A percentile compares a stretch with the other conserved stretches of the same genome.
Conservation (phyloP, 768 basidiomycete species). For the Phylloporus scabripes region DNA sequence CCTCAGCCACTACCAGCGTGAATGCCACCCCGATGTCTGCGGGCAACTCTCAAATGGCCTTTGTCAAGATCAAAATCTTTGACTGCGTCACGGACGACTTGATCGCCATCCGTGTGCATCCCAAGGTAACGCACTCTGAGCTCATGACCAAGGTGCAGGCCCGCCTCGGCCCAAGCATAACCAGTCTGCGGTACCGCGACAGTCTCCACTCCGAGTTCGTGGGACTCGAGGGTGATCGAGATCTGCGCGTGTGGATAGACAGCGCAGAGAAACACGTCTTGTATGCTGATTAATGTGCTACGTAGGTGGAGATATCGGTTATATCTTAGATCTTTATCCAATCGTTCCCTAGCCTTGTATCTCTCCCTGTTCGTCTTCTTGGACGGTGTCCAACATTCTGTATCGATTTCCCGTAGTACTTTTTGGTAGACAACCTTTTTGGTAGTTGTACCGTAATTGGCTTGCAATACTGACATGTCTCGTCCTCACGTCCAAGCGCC, state of each 20-base stretch:
- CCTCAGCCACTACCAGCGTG: conserved; percentile 43
- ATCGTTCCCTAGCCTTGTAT: conserved; percentile 16
- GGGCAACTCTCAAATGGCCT: conserved; percentile 75
- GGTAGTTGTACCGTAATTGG: background rate
- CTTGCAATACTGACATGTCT: conserved; percentile 32
- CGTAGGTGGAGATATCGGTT: conserved; percentile 12
- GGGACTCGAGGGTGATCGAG: conserved; percentile 56
- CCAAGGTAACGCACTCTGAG: conserved; percentile 77
- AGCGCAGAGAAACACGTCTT: conserved; percentile 78
- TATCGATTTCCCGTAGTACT: conserved; percentile 10
- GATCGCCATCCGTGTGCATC: conserved; percentile 95
- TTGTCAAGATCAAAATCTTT: conserved; percentile 98
- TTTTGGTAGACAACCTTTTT: conserved; percentile 2
- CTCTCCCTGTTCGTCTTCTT: background rate
- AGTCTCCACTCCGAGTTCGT: conserved; percentile 61
- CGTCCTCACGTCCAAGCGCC: conserved; percentile 31
- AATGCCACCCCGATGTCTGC: conserved; percentile 73
- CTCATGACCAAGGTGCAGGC: conserved; percentile 90
- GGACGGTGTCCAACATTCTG: background rate
- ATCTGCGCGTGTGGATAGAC: conserved; percentile 69
- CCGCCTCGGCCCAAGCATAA: conserved; percentile 73
- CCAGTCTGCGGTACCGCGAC: conserved; percentile 67
- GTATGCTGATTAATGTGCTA: conserved; percentile 56
- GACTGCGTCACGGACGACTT: conserved; percentile 90
- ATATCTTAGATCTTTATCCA: conserved; percentile 27